These are phyloP conservation scores for Sphaceloma murrayae DNA, from an alignment of 2,329 filamentous ascomycete species.

Conservation along the genomic window DNA sequence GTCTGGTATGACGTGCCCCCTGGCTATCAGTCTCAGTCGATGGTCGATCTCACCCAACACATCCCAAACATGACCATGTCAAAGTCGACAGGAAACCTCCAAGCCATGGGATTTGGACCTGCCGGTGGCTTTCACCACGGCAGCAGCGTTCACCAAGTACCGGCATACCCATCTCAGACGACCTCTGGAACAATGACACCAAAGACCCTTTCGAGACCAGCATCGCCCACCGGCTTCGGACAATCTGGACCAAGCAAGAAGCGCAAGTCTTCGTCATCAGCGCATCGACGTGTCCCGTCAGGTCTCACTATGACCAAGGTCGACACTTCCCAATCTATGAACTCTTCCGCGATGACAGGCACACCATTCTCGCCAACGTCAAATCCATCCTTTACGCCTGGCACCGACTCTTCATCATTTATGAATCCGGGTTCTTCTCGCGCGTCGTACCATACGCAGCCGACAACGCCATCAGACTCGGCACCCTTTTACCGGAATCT, in stretches of 20 bases:
- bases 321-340: slow-evolving; percentile 43
- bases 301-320: slow-evolving; percentile 74
- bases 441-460: slow-evolving; percentile 47
- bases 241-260: slow-evolving; percentile 65
- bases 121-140: slow-evolving; percentile 25
- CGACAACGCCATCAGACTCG: slow-evolving; percentile 57
- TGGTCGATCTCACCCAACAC: slow-evolving; percentile 31
- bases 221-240: slow-evolving; percentile 52
- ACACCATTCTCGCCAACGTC: slow-evolving; percentile 32
- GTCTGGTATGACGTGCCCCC: slow-evolving; percentile 23
- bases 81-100: slow-evolving; percentile 55
- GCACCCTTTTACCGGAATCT: slow-evolving; percentile 41
- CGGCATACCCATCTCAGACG: slow-evolving; percentile 27
- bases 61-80: slow-evolving; percentile 45
- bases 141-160: slow-evolving; percentile 29
- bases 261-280: slow-evolving; percentile 50
- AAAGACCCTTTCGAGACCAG: slow-evolving; percentile 59
- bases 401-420: slow-evolving; percentile 16
- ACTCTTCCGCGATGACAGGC: slow-evolving; percentile 24
- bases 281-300: slow-evolving; percentile 54
- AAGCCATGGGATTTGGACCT: slow-evolving; percentile 39
- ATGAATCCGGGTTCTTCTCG: slow-evolving; percentile 18
- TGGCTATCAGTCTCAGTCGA: slow-evolving; percentile 32
- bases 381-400: slow-evolving; percentile 29
- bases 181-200: slow-evolving; percentile 45